A percentile compares a stretch with the other conserved stretches of the same genome.
Evolutionary conservation across 345 rosid species (phyloP).

Genomic region (Gossypium anomalum): DNA sequence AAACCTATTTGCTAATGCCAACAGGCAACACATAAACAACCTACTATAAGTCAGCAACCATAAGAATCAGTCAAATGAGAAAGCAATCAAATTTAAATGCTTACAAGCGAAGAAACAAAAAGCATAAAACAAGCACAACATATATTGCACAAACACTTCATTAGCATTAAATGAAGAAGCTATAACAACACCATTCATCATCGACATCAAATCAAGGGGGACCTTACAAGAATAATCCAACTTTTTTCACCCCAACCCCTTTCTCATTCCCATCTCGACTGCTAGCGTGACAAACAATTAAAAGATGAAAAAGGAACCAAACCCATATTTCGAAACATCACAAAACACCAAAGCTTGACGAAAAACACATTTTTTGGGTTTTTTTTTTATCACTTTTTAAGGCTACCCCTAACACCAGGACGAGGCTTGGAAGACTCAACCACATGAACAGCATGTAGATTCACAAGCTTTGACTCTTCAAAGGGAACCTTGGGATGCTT

Average conservation of each 20-base stretch:
- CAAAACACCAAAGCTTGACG: neutral
- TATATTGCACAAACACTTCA: neutral
- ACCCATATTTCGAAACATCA: neutral
- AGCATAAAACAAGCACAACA: neutral
- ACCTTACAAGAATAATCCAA: neutral
- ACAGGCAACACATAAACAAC: neutral
- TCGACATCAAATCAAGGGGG: neutral
- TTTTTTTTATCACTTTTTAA: conserved; percentile 35
- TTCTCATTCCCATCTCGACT: neutral
- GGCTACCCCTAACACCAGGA: conserved; percentile 52
- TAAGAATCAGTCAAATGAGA: neutral
- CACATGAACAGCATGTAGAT: conserved; percentile 41
- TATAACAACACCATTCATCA: conserved; percentile 1
- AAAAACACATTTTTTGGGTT: neutral
- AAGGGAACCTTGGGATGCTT: conserved; percentile 76
- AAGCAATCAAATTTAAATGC: neutral
- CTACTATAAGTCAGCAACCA: neutral
- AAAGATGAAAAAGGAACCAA: neutral
- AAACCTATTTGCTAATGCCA: neutral
- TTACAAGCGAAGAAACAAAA: neutral
- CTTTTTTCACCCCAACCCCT: neutral
- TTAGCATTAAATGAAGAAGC: neutral
- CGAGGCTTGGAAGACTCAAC: conserved; percentile 35
- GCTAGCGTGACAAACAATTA: neutral
- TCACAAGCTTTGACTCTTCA: conserved; percentile 60